Evolutionary conservation across 441 rosid genomes (phyloP).

Genomic region (Kokia cookei): DNA sequence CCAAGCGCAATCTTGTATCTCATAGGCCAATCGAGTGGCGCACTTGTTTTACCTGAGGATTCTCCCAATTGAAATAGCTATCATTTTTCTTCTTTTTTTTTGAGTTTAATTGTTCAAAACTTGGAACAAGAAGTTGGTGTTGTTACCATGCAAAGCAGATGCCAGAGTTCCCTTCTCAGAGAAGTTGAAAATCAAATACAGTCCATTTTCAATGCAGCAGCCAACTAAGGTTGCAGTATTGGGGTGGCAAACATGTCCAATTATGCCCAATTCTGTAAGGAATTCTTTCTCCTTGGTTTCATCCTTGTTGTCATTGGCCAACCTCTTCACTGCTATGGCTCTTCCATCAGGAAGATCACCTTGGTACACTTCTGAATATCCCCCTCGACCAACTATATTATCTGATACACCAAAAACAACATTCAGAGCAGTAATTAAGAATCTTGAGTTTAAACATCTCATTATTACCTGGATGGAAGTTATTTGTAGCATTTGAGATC

Average conservation of each 20-base stretch:
- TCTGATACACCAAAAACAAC: slow-evolving; percentile 25
- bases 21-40: slow-evolving; percentile 52
- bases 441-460: neutral
- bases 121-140: neutral
- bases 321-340: slow-evolving; percentile 74
- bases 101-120: neutral
- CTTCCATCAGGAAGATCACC: slow-evolving; percentile 71
- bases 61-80: neutral
- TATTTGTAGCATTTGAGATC: slow-evolving; percentile 64
- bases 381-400: slow-evolving; percentile 72
- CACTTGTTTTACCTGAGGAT: slow-evolving; percentile 28
- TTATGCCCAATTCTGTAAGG: slow-evolving; percentile 72
- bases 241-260: slow-evolving; percentile 80
- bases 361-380: slow-evolving; percentile 85
- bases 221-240: slow-evolving; percentile 80
- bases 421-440: neutral
- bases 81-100: no score
- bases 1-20: slow-evolving; percentile 77
- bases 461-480: slow-evolving; percentile 55
- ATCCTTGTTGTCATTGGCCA: slow-evolving; percentile 69
- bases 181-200: slow-evolving; percentile 71
- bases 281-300: slow-evolving; percentile 78
- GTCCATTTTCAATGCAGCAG: slow-evolving; percentile 82
- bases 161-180: slow-evolving; percentile 76
- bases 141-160: slow-evolving; percentile 69